Base-by-base conservation (phyloP, 345 rosid species). In the Eucalyptus regnans region DNA sequence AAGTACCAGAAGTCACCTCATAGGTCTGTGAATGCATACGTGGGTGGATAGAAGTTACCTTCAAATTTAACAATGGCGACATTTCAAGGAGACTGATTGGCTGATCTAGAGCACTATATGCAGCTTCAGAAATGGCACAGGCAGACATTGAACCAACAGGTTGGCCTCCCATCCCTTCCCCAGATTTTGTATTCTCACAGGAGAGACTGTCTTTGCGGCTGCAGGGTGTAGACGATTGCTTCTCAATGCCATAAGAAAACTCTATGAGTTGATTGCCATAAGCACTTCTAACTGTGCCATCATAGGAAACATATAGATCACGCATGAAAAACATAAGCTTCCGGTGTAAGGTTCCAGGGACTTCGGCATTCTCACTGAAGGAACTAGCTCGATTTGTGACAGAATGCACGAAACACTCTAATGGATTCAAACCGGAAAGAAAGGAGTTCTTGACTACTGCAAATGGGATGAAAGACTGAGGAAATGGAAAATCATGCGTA, bases 101-200 rank as follows among this genome's bases (percentile, higher is more conserved):
- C 68, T 98, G 99, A 91, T 98, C 99, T 66, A 98, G 90, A 60
- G 99, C 98, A 90, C 99, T 95, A 89, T 98, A 98, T 48, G 99
- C 99, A 54, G 99, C 98, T 93, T 98, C 99, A 7, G 98, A 93
- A 66, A 98, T 87, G 46, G 99, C 96, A 91, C 97, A 97, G 90
- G 98, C 98, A 51, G 98, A 93, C 49, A 94, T 89, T 56, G 99
- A 92, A 25, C 99, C 99, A 14, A 96, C 96, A 86, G 98, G 95
- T 86, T 94, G 93, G 81, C 97, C 98, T 14, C 94, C 97, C 33
- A 92, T 89, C 46, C 87, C 94, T 83, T 92, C 92, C 64, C 51
- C 44, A 41, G 62, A 9, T 89, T 51, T 88, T 85, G 22, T n/a
- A 86, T 64, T 85, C 87, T 88, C 88, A 54, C 50, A 79, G 86